Percentiles rank a stretch among this genome's conserved stretches.
These are phyloP conservation scores for Diaporthe sp. DNA, from an alignment of 2,329 filamentous ascomycete genomes.

Conservation along the genomic window DNA sequence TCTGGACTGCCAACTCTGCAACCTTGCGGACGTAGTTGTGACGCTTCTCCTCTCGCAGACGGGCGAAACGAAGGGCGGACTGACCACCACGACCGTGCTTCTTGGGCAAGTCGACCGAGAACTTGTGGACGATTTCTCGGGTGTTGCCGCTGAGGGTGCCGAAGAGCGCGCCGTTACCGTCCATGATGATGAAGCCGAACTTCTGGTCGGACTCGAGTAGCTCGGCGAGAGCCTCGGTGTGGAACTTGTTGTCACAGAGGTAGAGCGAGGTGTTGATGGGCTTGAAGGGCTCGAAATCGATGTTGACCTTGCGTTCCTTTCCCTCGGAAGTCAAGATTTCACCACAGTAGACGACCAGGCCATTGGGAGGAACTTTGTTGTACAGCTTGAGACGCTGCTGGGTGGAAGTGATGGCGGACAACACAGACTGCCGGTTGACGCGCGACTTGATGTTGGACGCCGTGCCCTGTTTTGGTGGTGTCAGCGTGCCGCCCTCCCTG, in stretches of 20 bases:
- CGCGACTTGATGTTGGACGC: slow-evolving; percentile 99
- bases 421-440: slow-evolving; percentile 97
- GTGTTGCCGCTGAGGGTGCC: slow-evolving; percentile 98
- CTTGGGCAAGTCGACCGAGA: slow-evolving; percentile 98
- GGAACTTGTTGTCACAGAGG: slow-evolving; percentile 99
- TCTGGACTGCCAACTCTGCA: slow-evolving; percentile 96
- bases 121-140: slow-evolving; percentile 96
- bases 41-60: slow-evolving; percentile 99
- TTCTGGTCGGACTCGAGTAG: slow-evolving; percentile 98
- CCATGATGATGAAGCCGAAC: slow-evolving; percentile 99
- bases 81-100: slow-evolving; percentile 99
- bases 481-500: slow-evolving; percentile 7
- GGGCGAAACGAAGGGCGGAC: slow-evolving; percentile 98
- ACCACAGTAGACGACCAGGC: slow-evolving; percentile 98
- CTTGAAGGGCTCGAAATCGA: slow-evolving; percentile 99
- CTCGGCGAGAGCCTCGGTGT: slow-evolving; percentile 96
- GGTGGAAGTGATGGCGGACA: slow-evolving; percentile 98
- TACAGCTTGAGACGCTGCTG: slow-evolving; percentile 99
- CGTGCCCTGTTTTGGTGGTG: slow-evolving; percentile 76
- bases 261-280: slow-evolving; percentile 99
- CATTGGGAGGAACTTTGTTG: slow-evolving; percentile 98
- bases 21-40: slow-evolving; percentile 99
- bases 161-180: slow-evolving; percentile 97
- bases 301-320: slow-evolving; percentile 99
- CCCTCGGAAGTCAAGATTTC: slow-evolving; percentile 99